Conservation (phyloP, 768 basidiomycete genomes). For the Panus rudis region DNA sequence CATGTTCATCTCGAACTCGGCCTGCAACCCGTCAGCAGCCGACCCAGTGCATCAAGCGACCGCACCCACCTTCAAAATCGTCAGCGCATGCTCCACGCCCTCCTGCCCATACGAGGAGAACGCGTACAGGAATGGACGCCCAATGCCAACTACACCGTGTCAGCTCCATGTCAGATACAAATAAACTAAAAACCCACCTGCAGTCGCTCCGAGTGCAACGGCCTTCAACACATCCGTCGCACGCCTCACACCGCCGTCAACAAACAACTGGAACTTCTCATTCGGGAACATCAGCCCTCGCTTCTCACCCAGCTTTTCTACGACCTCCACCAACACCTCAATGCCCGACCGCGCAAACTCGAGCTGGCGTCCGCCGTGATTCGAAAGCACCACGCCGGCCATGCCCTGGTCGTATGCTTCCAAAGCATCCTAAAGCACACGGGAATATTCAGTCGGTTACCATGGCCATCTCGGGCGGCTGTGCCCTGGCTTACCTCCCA, state of each 20-base stretch:
- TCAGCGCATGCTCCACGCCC: conserved; percentile 73
- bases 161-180: neutral
- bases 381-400: conserved; percentile 46
- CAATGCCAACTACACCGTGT: conserved; percentile 55
- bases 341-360: conserved; percentile 84
- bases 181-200: conserved; percentile 33
- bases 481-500: too few relatives aligned
- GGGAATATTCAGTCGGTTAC: too few relatives aligned
- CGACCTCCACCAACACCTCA: conserved; percentile 87
- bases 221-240: conserved; percentile 87
- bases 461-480: too few relatives aligned
- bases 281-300: conserved; percentile 69
- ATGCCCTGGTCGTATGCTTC: conserved; percentile 38
- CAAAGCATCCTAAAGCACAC: conserved; percentile 36
- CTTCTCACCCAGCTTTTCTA: conserved; percentile 52
- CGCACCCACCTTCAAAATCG: conserved; percentile 57
- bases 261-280: conserved; percentile 70
- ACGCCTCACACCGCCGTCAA: conserved; percentile 87
- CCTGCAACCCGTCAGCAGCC: conserved; percentile 36
- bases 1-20: conserved; percentile 97
- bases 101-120: conserved; percentile 82
- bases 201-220: conserved; percentile 76
- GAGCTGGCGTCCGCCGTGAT: conserved; percentile 55
- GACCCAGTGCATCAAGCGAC: neutral
- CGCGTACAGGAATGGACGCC: conserved; percentile 80